Percentiles rank a stretch among this genome's conserved stretches.
phyloP scores from a whole-genome alignment of 2,329 filamentous ascomycete genomes.

The Penicillium sp. region DNA sequence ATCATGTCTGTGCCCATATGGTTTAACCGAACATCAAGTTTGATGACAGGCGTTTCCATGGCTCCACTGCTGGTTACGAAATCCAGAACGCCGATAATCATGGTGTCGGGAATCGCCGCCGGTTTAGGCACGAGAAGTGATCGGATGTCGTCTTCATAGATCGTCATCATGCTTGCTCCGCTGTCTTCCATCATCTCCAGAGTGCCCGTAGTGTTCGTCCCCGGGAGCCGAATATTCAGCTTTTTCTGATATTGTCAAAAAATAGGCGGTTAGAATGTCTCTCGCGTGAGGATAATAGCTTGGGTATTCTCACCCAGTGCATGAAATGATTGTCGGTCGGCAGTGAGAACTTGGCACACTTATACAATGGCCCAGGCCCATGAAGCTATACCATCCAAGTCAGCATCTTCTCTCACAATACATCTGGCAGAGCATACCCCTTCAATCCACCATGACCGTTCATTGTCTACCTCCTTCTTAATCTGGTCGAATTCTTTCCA shows the following conservation, averaged over 20 bases:
- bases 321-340: neutral
- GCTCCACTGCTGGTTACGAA: neutral
- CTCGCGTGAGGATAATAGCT: neutral
- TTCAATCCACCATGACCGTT: neutral
- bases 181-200: too few species aligned
- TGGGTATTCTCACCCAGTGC: neutral
- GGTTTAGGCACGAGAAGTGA: too few species aligned
- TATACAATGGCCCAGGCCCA: neutral
- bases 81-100: neutral
- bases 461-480: neutral
- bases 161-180: too few species aligned
- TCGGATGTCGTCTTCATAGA: too few species aligned
- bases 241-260: neutral
- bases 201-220: too few species aligned
- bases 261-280: neutral
- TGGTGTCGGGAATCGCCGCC: too few species aligned
- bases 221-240: too few species aligned
- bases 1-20: neutral
- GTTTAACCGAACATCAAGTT: neutral
- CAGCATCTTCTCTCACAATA: neutral
- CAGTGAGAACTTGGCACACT: neutral
- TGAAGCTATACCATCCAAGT: neutral
- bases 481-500: slow-evolving; percentile 2
- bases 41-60: neutral
- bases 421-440: neutral